These are phyloP conservation scores for Dipodascus geniculatus DNA, from an alignment of 805 yeast genomes.

Conservation along the genomic window DNA sequence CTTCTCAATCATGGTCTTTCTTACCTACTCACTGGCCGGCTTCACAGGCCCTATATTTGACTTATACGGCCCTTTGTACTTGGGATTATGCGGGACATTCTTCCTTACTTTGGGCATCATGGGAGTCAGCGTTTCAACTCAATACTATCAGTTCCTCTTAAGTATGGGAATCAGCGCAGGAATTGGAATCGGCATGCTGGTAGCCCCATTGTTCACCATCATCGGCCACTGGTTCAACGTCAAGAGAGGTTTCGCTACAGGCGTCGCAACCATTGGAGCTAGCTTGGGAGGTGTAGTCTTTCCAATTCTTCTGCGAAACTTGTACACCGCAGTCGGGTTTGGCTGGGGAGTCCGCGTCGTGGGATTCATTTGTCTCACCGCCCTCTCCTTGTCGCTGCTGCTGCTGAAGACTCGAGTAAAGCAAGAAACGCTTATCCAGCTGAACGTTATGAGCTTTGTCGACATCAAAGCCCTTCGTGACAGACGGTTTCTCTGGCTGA, in stretches of 20 bases:
- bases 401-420: slow-evolving; percentile 33
- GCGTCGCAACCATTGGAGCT: slow-evolving; percentile 42
- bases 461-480: slow-evolving; percentile 34
- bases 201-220: slow-evolving; percentile 50
- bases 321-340: slow-evolving; percentile 42
- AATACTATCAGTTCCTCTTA: slow-evolving; percentile 49
- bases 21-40: slow-evolving; percentile 38
- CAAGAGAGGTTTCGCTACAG: slow-evolving; percentile 46
- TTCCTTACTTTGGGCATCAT: slow-evolving; percentile 42
- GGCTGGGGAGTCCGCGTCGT: slow-evolving; percentile 49
- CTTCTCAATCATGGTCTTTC: slow-evolving; percentile 43
- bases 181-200: slow-evolving; percentile 45
- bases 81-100: slow-evolving; percentile 34
- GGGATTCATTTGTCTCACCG: slow-evolving; percentile 35
- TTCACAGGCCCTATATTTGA: slow-evolving; percentile 53
- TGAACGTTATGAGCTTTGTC: slow-evolving; percentile 18
- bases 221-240: slow-evolving; percentile 55
- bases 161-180: slow-evolving; percentile 48
- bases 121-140: slow-evolving; percentile 41
- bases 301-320: slow-evolving; percentile 40
- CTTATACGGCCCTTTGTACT: slow-evolving; percentile 38
- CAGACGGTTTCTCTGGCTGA: slow-evolving; percentile 31
- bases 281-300: slow-evolving; percentile 45
- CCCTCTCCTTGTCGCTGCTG: slow-evolving; percentile 27
- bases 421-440: slow-evolving; percentile 17